Evolutionary conservation across 768 basidiomycete species (phyloP).

Genomic region (Lactarius hatsudake): DNA sequence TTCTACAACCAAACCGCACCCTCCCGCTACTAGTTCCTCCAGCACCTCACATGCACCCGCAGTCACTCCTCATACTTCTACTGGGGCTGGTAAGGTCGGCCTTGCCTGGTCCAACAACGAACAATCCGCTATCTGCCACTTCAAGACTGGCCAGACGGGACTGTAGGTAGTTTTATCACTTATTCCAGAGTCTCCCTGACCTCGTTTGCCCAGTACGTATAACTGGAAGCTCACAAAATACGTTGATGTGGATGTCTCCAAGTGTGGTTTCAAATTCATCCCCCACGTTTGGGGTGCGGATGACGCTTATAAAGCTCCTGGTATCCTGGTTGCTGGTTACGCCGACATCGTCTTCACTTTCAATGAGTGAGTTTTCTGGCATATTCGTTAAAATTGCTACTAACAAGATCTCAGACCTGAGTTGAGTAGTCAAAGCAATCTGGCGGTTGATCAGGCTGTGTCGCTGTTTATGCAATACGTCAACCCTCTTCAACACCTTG

Average conservation of each 20-base stretch:
- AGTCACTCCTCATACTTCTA: slow-evolving; percentile 15
- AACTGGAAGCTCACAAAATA: slow-evolving; percentile 63
- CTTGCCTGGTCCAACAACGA: slow-evolving; percentile 65
- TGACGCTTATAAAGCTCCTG: slow-evolving; percentile 48
- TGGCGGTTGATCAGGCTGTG: slow-evolving; percentile 50
- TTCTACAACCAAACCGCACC: background rate
- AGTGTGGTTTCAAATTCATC: slow-evolving; percentile 51
- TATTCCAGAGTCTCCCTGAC: background rate
- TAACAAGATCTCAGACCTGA: slow-evolving; percentile 55
- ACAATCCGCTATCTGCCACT: slow-evolving; percentile 45
- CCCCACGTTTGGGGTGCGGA: slow-evolving; percentile 72
- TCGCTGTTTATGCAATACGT: slow-evolving; percentile 61
- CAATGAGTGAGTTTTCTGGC: slow-evolving; percentile 63
- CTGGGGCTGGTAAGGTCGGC: slow-evolving; percentile 47
- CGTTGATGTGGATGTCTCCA: slow-evolving; percentile 31
- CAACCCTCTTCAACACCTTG: slow-evolving; percentile 50
- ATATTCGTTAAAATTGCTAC: slow-evolving; percentile 34
- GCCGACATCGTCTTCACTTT: slow-evolving; percentile 51
- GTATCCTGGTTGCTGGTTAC: slow-evolving; percentile 48
- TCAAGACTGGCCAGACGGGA: slow-evolving; percentile 38
- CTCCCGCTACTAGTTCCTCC: slow-evolving; percentile 30
- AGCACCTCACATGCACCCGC: slow-evolving; percentile 18
- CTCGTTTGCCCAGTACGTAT: slow-evolving; percentile 43
- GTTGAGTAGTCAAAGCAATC: slow-evolving; percentile 56
- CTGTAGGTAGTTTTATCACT: slow-evolving; percentile 32